These are phyloP conservation scores for Tephrocybe sp. DNA, from an alignment of 768 basidiomycete genomes.

Conservation along the genomic window DNA sequence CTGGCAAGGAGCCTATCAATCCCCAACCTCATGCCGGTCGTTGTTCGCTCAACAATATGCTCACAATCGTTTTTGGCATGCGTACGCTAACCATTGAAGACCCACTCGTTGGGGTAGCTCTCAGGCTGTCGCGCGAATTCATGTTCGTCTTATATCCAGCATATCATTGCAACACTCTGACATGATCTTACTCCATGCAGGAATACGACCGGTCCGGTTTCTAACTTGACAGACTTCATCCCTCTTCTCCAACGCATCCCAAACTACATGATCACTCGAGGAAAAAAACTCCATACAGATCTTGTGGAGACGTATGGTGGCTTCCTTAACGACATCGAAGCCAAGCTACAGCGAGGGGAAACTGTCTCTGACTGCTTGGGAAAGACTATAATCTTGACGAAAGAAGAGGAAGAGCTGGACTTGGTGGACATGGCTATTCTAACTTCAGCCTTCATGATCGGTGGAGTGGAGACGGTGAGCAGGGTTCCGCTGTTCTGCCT, in stretches of 20 bases:
- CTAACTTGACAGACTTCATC: constrained; percentile 46
- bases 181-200: constrained; percentile 18
- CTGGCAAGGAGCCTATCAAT: constrained; percentile 34
- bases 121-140: constrained; percentile 42
- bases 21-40: constrained; percentile 39
- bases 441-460: constrained; percentile 42
- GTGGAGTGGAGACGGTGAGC: constrained; percentile 43
- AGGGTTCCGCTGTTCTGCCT: neutral
- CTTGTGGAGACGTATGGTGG: constrained; percentile 38
- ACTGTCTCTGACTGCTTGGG: constrained; percentile 42
- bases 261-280: constrained; percentile 35
- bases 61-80: constrained; percentile 40
- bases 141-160: constrained; percentile 30
- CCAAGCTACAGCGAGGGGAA: constrained; percentile 34
- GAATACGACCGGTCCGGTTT: constrained; percentile 43
- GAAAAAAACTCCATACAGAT: constrained; percentile 36
- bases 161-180: constrained; percentile 5
- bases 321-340: constrained; percentile 37
- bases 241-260: constrained; percentile 41
- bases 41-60: constrained; percentile 45
- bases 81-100: constrained; percentile 39
- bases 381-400: constrained; percentile 34
- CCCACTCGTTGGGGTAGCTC: constrained; percentile 34
- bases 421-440: constrained; percentile 40
- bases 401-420: constrained; percentile 35